Evolutionary conservation across 306 rosid genomes (phyloP), one percentile per base, ranked within the genome.

Genomic region (Quercus mongolica): DNA sequence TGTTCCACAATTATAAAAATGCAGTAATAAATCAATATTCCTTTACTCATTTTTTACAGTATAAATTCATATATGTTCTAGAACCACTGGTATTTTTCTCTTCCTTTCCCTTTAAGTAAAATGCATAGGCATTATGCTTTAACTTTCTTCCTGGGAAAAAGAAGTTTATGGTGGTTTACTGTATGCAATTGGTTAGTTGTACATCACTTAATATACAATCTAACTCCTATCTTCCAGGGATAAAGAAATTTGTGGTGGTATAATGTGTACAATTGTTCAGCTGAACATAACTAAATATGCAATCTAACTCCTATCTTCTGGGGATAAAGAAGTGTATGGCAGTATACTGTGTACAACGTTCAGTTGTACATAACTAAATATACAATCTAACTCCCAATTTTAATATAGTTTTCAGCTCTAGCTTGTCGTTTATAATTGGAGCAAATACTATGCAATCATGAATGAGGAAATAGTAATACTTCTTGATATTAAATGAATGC

Each of bases 1-100:
- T 96, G 78, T 93, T 88, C 84, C 81, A 79, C 31, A 90, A 88
- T 85, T 96, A 96, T 75, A 96, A 88, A 83, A 84, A 28, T 19
- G 35, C 74, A 44, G 72, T 70, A 59, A 31, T 51, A 4, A 73
- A 28, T 11, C 59, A 62, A 73, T 46, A 28, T 25, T 55, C 49
- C 26, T 76, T 49, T 10, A 11, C 54, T 49, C 17, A 49, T 49
- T 28, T 31, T 21, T 38, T 30, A 33, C 25, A 3, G 14, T 49
- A 6, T 44, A 58, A 59, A n/a, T 41, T 61, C 17, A n/a, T 33
- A 10, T 13, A 30, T 20, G 13, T 17, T 35, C 13, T 1, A 31
- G 52, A 68, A 10, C 28, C 25, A 10, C 11, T 68, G 14, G n/a
- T 35, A 18, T 68, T 19, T 28, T 68, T 35, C 9, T 67, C 20